Evolutionary conservation across 2,329 filamentous ascomycete genomes (phyloP).

Genomic region (Calycina herbarum): DNA sequence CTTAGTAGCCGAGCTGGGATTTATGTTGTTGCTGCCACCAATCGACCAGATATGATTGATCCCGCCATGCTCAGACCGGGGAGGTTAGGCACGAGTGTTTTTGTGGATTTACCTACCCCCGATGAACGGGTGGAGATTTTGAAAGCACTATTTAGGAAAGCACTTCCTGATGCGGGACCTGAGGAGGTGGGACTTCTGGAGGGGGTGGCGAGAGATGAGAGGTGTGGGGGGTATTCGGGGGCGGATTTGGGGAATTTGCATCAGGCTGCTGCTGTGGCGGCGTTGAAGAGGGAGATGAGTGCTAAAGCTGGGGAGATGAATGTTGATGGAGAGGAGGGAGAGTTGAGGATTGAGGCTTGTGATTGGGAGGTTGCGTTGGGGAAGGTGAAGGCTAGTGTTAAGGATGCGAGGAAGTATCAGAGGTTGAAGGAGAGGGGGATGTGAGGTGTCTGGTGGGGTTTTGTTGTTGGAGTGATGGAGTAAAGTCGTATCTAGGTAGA

Average conservation of each 20-base stretch:
- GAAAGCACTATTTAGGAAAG: conserved; percentile 60
- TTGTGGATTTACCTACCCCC: conserved; percentile 79
- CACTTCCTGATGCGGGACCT: conserved; percentile 51
- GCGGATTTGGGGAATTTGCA: conserved; percentile 60
- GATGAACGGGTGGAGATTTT: conserved; percentile 85
- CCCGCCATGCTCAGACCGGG: conserved; percentile 91
- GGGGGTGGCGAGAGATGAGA: conserved; percentile 61
- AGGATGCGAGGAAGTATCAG: conserved; percentile 39
- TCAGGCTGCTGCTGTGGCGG: conserved; percentile 38
- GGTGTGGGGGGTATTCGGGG: conserved; percentile 76
- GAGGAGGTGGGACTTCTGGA: conserved; percentile 57
- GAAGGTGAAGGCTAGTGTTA: conserved; percentile 39
- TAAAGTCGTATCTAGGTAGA: no score
- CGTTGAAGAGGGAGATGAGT: conserved; percentile 36
- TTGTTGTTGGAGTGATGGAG: background rate
- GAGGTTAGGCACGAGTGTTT: conserved; percentile 82
- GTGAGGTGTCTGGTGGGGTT: conserved; percentile 17
- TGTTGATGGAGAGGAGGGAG: conserved; percentile 15
- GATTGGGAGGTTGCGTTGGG: conserved; percentile 39
- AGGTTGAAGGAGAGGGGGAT: conserved; percentile 40
- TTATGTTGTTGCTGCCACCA: conserved; percentile 93
- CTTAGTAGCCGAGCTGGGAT: conserved; percentile 78
- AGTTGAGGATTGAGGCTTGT: conserved; percentile 30
- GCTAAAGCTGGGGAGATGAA: conserved; percentile 5
- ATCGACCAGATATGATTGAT: conserved; percentile 95